Evolutionary conservation across 2,329 filamentous ascomycete genomes (phyloP).

Genomic region (Botrytis pseudocinerea): DNA sequence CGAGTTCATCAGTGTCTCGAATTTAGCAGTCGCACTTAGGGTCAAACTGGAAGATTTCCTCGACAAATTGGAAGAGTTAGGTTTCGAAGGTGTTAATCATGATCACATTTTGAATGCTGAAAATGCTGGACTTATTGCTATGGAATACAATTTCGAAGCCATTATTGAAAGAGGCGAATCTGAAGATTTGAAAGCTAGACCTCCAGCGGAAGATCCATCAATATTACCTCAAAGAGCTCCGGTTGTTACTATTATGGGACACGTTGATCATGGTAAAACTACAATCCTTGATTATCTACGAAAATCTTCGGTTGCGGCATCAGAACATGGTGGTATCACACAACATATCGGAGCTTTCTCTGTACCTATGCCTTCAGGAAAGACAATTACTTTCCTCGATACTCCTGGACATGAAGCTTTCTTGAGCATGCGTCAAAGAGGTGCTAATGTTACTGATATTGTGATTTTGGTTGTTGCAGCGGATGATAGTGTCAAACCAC

Average conservation of each 20-base stretch:
- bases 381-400: slow-evolving; percentile 93
- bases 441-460: slow-evolving; percentile 94
- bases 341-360: slow-evolving; percentile 98
- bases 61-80: slow-evolving; percentile 74
- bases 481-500: slow-evolving; percentile 96
- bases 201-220: slow-evolving; percentile 67
- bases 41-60: slow-evolving; percentile 72
- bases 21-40: slow-evolving; percentile 73
- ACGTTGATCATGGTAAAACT: slow-evolving; percentile 98
- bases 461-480: slow-evolving; percentile 94
- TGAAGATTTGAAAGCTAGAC: slow-evolving; percentile 71
- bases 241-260: slow-evolving; percentile 98
- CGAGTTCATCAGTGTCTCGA: slow-evolving; percentile 86
- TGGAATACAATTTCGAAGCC: slow-evolving; percentile 91
- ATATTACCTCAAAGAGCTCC: slow-evolving; percentile 75
- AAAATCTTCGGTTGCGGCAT: slow-evolving; percentile 86
- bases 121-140: slow-evolving; percentile 83
- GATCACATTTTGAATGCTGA: slow-evolving; percentile 90
- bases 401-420: slow-evolving; percentile 97
- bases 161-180: slow-evolving; percentile 66
- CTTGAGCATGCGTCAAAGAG: slow-evolving; percentile 90
- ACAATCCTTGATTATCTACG: slow-evolving; percentile 92
- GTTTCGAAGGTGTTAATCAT: slow-evolving; percentile 80
- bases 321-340: slow-evolving; percentile 94
- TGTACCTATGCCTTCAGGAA: slow-evolving; percentile 81